Evolutionary conservation across 495 filamentous ascomycete genomes (phyloP).

Genomic region (Aspergillus bridgeri): DNA sequence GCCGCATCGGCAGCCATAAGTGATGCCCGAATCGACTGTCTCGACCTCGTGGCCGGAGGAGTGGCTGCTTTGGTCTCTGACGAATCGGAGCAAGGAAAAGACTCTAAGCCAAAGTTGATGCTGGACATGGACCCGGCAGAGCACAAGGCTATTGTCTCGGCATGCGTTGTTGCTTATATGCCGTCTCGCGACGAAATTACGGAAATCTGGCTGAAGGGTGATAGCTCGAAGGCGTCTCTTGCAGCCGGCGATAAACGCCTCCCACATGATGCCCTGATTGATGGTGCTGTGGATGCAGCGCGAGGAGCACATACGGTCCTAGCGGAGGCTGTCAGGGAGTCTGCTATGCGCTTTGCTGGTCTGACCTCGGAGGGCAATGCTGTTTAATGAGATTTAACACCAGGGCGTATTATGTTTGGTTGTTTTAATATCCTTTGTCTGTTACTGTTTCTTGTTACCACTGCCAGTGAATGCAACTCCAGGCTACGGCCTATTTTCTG

Average conservation of each 20-base stretch:
- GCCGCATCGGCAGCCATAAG: conserved; percentile 92
- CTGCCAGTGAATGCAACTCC: not conserved
- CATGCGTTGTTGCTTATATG: conserved; percentile 88
- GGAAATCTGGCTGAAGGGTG: conserved; percentile 89
- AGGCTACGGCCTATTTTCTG: not conserved
- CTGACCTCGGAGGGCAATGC: conserved; percentile 6
- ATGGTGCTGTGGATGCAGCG: conserved; percentile 63
- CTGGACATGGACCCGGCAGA: conserved; percentile 84
- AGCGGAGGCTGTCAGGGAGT: conserved; percentile 55
- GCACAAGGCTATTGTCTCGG: conserved; percentile 64
- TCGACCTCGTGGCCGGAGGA: conserved; percentile 85
- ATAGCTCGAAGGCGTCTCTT: conserved; percentile 42
- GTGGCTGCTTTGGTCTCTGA: conserved; percentile 73
- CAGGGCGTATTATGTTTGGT: conserved; percentile 2
- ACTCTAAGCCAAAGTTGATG: conserved; percentile 52
- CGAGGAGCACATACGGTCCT: conserved; percentile 56
- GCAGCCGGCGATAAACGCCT: conserved; percentile 26
- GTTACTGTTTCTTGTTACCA: not conserved
- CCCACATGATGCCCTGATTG: conserved; percentile 53
- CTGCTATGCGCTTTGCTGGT: conserved; percentile 34
- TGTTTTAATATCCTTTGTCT: conserved; percentile 6
- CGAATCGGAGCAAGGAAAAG: conserved; percentile 29
- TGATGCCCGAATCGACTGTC: conserved; percentile 93
- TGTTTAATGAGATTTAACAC: conserved; percentile 8
- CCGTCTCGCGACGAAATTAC: conserved; percentile 86